Evolutionary conservation across 1,284 basidiomycete species (phyloP), one percentile per base, ranked within the genome.

Genomic region (Taiwanofungus camphoratus): DNA sequence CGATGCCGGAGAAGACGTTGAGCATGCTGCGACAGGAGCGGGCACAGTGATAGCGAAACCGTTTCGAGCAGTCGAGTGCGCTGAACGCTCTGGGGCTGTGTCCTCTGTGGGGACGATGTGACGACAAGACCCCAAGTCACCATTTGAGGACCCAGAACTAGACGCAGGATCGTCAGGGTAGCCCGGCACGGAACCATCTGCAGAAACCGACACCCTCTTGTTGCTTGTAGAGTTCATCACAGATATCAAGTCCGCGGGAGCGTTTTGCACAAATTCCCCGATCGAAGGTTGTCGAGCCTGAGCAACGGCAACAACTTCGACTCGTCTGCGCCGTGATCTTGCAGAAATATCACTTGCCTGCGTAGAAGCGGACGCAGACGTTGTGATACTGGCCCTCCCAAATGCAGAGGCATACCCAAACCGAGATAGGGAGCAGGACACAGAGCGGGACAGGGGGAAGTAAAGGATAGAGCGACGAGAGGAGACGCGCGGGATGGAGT

Each of bases 401-500:
- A 22, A 9, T 2, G 21, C 34, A 11, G 39, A 7, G 3, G 15
- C 39, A 22, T 22, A 41, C 20, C 36, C 29, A 30, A 24, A 24
- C 21, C 20, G 22, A 12, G 42, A 15, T 20, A 44, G 30, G 6
- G 44, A 45, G 2, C 18, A 8, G 5, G 46, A 44, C 9, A 40
- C 20, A 2, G 41, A 37, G 13, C 31, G 37, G 7, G 41, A 27
- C 4, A 36, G 15, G 4, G 35, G 16, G 20, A 35, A 42, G 20
- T 30, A 42, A 4, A 19, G 5, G 12, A 30, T 36, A 20, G 20
- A 35, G 18, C 22, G 30, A 6, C 35, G 42, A 11, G 49, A 46
- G 12, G 44, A 20, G 12, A 49, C 24, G 29, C 47, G 45, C 40
- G 48, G 45, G 46, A 58, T 57, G 2, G 58, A 55, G 39, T 55